Conservation (phyloP, 177 flowering plant genomes). For the Vitis hybrid region DNA sequence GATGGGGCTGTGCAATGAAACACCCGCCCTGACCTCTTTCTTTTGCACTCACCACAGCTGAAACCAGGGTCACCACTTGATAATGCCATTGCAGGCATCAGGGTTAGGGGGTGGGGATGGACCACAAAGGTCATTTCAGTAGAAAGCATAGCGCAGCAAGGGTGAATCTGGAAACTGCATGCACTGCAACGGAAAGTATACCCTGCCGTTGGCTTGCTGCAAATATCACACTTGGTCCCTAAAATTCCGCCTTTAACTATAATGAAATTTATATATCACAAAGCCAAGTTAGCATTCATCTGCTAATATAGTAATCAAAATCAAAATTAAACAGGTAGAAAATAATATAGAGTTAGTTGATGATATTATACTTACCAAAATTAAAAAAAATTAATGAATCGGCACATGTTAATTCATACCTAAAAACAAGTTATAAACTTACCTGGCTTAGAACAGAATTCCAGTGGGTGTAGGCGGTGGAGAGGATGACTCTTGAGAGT, state of each 20-base stretch:
- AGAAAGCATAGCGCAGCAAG: conserved; percentile 68
- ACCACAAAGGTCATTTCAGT: conserved; percentile 32
- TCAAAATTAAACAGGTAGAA: not conserved
- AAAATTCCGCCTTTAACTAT: conserved; percentile 46
- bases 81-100: conserved; percentile 28
- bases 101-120: conserved; percentile 54
- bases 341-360: no score
- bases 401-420: not conserved
- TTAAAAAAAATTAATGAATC: no score
- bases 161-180: conserved; percentile 77
- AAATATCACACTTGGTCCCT: conserved; percentile 61
- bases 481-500: conserved; percentile 54
- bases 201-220: conserved; percentile 59
- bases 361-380: no score
- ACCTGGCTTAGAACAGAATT: conserved; percentile 60
- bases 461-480: conserved; percentile 66
- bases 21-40: conserved; percentile 50
- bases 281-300: not conserved
- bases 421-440: not conserved
- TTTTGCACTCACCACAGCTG: conserved; percentile 55
- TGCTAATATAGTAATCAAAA: not conserved
- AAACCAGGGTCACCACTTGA: conserved; percentile 15
- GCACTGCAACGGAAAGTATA: conserved; percentile 57
- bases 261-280: not conserved
- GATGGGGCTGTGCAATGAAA: conserved; percentile 44